These are phyloP conservation scores for Curvularia sp. DNA, from an alignment of 2,329 filamentous ascomycete species.

Conservation along the genomic window DNA sequence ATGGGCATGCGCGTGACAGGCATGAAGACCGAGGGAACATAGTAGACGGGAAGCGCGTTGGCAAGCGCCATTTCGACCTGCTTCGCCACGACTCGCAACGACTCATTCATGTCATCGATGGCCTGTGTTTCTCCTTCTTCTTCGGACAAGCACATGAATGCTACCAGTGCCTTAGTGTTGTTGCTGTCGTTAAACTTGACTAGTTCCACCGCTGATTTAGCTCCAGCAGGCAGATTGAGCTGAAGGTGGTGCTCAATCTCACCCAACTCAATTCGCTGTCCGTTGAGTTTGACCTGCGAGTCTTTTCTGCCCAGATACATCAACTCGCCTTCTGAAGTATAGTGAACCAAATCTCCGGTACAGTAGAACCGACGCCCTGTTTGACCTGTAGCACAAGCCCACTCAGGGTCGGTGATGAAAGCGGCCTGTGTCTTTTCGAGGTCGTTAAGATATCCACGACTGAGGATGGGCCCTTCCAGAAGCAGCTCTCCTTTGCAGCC, in stretches of 20 bases:
- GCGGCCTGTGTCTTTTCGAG: conserved; percentile 39
- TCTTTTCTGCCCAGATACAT: conserved; percentile 49
- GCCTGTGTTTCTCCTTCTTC: conserved; percentile 35
- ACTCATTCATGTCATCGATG: conserved; percentile 33
- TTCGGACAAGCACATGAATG: conserved; percentile 40
- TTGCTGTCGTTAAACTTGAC: conserved; percentile 41
- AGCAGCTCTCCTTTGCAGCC: conserved; percentile 47
- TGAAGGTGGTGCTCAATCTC: conserved; percentile 56
- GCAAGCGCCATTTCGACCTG: conserved; percentile 37
- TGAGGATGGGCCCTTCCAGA: conserved; percentile 47
- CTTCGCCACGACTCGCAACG: conserved; percentile 30
- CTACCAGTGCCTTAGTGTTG: conserved; percentile 37
- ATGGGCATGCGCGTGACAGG: conserved; percentile 53
- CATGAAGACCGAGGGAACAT: conserved; percentile 56
- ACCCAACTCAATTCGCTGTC: conserved; percentile 56
- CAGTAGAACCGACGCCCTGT: conserved; percentile 40
- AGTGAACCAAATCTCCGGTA: conserved; percentile 46
- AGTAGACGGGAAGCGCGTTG: conserved; percentile 51
- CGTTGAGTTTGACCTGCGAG: conserved; percentile 52
- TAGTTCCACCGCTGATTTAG: conserved; percentile 56
- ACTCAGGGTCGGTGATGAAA: conserved; percentile 42
- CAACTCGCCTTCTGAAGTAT: conserved; percentile 44
- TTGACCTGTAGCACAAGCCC: conserved; percentile 31
- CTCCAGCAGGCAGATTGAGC: conserved; percentile 45
- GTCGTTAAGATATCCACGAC: conserved; percentile 46